These are phyloP conservation scores for Ceratocystis cacaofunesta DNA, from an alignment of 2,329 filamentous ascomycete genomes.

Conservation along the genomic window DNA sequence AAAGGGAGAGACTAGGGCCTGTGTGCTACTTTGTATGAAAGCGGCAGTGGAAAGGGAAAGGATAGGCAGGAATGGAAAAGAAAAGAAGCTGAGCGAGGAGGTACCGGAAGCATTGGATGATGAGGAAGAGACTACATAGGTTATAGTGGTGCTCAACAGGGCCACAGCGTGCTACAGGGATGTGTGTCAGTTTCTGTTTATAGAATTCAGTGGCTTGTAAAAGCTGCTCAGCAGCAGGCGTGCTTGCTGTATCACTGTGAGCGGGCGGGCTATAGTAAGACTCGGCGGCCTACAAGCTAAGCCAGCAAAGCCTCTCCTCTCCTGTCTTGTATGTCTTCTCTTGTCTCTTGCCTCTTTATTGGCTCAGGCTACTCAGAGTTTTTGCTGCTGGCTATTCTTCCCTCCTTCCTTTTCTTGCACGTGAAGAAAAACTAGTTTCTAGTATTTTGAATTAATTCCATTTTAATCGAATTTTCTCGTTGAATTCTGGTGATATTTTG, in stretches of 20 bases:
- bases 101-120: not conserved
- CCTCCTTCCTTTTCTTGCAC: not conserved
- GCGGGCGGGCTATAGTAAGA: too few relatives aligned
- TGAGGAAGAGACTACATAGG: not conserved
- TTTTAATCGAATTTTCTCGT: too few relatives aligned
- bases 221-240: too few relatives aligned
- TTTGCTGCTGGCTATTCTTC: not conserved
- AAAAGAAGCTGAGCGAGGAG: not conserved
- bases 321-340: not conserved
- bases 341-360: not conserved
- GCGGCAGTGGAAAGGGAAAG: not conserved
- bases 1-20: not conserved
- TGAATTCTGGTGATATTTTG: too few relatives aligned
- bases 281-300: too few relatives aligned
- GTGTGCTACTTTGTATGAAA: not conserved
- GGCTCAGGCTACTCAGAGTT: not conserved
- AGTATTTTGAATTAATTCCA: too few relatives aligned
- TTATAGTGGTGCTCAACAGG: too few relatives aligned
- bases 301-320: not conserved
- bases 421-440: not conserved
- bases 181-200: too few relatives aligned
- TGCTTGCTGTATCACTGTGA: too few relatives aligned
- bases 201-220: too few relatives aligned
- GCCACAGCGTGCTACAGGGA: too few relatives aligned
- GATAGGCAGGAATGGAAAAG: not conserved